These are phyloP conservation scores for Podospora pseudoanserina DNA, from an alignment of 495 filamentous ascomycete species.

Conservation along the genomic window DNA sequence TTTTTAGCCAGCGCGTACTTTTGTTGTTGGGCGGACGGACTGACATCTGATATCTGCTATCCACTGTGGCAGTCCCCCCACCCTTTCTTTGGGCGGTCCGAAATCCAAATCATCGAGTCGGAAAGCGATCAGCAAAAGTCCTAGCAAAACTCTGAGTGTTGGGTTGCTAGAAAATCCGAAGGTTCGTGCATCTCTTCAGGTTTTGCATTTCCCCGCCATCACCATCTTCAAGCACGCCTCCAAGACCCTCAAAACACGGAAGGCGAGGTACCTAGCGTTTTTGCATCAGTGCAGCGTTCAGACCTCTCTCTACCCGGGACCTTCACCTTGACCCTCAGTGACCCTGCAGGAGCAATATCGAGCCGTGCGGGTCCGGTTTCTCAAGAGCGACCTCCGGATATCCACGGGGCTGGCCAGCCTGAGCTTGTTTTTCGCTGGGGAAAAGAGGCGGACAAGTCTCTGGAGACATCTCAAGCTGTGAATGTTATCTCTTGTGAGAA, in stretches of 20 bases:
- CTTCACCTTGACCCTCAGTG: constrained; percentile 18
- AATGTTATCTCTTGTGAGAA: background rate
- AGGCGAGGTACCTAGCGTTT: background rate
- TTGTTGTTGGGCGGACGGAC: background rate
- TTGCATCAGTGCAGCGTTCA: background rate
- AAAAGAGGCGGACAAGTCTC: background rate
- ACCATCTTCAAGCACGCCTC: background rate
- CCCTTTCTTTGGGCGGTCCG: background rate
- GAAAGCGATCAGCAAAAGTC: background rate
- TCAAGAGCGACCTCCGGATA: background rate
- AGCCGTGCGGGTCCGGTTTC: constrained; percentile 11
- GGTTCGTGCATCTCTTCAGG: constrained; percentile 11
- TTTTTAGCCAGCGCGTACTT: background rate
- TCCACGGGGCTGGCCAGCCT: background rate
- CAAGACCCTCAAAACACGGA: background rate
- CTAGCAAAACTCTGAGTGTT: background rate
- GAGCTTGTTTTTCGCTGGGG: background rate
- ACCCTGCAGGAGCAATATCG: constrained; percentile 21
- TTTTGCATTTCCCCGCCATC: background rate
- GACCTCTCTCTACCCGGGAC: constrained; percentile 1
- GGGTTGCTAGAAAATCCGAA: constrained; percentile 1
- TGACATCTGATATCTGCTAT: constrained; percentile 5
- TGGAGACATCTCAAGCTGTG: background rate
- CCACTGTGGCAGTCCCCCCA: background rate
- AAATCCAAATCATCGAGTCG: background rate